Conservation (phyloP, 2,329 filamentous ascomycete species). For the Rachicladosporium sp. region DNA sequence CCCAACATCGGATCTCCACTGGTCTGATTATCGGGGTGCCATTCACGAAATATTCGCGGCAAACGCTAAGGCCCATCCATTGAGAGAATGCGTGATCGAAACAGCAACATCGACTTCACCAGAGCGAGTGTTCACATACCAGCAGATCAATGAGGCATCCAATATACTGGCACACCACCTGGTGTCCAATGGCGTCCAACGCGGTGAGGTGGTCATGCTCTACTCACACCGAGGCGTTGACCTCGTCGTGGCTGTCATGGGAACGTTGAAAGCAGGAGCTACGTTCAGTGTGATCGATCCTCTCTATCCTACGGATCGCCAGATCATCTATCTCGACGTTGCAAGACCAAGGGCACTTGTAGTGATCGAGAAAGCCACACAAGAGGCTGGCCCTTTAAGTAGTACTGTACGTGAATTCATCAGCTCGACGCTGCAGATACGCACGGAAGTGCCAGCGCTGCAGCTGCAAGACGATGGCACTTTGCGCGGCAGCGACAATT, state of each 20-base stretch:
- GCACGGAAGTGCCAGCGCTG: constrained; percentile 62
- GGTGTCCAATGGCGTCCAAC: constrained; percentile 55
- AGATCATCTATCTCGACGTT: constrained; percentile 74
- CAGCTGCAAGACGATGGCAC: constrained; percentile 58
- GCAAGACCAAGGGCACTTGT: constrained; percentile 61
- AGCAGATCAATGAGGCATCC: constrained; percentile 73
- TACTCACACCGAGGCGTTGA: constrained; percentile 76
- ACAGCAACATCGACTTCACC: constrained; percentile 40
- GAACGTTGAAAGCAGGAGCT: constrained; percentile 46
- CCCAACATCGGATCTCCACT: constrained; percentile 55
- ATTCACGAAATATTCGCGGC: constrained; percentile 59
- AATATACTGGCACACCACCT: constrained; percentile 73
- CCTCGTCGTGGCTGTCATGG: constrained; percentile 69
- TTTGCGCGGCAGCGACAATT: constrained; percentile 54
- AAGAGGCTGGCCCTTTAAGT: constrained; percentile 53
- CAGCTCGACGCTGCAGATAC: constrained; percentile 56
- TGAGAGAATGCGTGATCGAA: constrained; percentile 56
- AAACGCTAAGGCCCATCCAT: constrained; percentile 57
- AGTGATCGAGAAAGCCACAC: constrained; percentile 57
- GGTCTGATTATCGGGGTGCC: constrained; percentile 51
- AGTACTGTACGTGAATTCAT: constrained; percentile 55
- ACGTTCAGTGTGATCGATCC: constrained; percentile 62
- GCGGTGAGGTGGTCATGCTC: constrained; percentile 87
- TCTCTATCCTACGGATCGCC: constrained; percentile 65
- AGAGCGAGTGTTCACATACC: constrained; percentile 57